These are phyloP conservation scores for Passalora sequoiae DNA, from an alignment of 2,329 filamentous ascomycete genomes.

Conservation along the genomic window DNA sequence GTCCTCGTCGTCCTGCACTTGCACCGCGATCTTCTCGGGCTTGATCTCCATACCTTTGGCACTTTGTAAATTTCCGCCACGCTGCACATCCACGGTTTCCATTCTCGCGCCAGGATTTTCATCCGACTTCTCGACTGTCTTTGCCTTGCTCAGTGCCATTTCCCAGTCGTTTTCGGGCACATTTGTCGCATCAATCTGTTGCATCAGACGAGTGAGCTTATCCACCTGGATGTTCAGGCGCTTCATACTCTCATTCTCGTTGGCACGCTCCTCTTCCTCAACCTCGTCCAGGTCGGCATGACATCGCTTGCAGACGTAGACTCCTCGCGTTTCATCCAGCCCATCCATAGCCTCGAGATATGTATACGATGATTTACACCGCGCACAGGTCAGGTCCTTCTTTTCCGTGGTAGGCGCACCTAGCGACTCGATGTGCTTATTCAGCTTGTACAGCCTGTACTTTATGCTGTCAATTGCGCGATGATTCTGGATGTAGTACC, in stretches of 20 bases:
- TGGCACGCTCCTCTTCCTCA: slow-evolving; percentile 57
- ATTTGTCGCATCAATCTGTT: slow-evolving; percentile 67
- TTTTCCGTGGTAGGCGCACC: slow-evolving; percentile 73
- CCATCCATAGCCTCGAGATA: slow-evolving; percentile 82
- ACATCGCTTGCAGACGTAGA: slow-evolving; percentile 80
- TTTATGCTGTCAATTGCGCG: slow-evolving; percentile 95
- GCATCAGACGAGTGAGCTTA: slow-evolving; percentile 70
- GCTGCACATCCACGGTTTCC: slow-evolving; percentile 32
- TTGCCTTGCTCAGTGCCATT: slow-evolving; percentile 57
- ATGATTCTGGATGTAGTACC: slow-evolving; percentile 96
- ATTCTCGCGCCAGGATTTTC: slow-evolving; percentile 55
- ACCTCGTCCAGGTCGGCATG: slow-evolving; percentile 55
- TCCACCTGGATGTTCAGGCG: slow-evolving; percentile 73
- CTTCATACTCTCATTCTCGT: slow-evolving; percentile 59
- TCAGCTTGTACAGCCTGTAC: slow-evolving; percentile 82
- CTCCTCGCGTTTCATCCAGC: slow-evolving; percentile 50
- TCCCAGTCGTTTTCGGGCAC: slow-evolving; percentile 72
- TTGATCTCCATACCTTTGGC: slow-evolving; percentile 32
- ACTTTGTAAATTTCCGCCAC: slow-evolving; percentile 29
- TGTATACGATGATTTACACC: slow-evolving; percentile 82
- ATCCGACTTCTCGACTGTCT: slow-evolving; percentile 62
- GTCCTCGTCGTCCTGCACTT: slow-evolving; percentile 33
- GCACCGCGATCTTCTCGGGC: slow-evolving; percentile 34
- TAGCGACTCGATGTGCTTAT: slow-evolving; percentile 80
- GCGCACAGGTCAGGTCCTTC: slow-evolving; percentile 83